Conservation (phyloP, 768 basidiomycete genomes). For the Lactifluus pinguis region DNA sequence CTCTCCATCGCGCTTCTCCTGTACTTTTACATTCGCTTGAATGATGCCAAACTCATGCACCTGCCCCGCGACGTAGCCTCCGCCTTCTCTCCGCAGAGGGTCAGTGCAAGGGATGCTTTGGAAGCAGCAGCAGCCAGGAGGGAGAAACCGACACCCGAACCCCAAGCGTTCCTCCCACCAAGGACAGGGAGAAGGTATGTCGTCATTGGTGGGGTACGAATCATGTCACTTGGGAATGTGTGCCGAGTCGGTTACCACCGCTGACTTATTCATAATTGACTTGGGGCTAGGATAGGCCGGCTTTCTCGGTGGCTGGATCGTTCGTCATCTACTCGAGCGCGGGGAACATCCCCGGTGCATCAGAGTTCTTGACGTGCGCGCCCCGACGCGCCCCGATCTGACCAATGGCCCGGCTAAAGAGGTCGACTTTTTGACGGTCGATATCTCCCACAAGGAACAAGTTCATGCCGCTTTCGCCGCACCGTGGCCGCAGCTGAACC, state of each 20-base stretch:
- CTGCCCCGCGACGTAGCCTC: slow-evolving; percentile 39
- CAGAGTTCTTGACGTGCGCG: slow-evolving; percentile 57
- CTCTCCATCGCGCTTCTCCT: slow-evolving; percentile 17
- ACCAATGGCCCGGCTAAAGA: slow-evolving; percentile 41
- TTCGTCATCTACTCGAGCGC: slow-evolving; percentile 53
- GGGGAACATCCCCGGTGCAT: slow-evolving; percentile 62
- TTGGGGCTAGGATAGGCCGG: slow-evolving; percentile 40
- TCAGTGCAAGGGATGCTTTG: slow-evolving; percentile 35
- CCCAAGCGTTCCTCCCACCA: slow-evolving; percentile 45
- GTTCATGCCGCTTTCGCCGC: slow-evolving; percentile 54
- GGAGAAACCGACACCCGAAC: slow-evolving; percentile 28
- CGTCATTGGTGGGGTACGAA: slow-evolving; percentile 62
- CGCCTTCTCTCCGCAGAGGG: slow-evolving; percentile 44
- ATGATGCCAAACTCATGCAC: slow-evolving; percentile 45
- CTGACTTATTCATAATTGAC: background rate
- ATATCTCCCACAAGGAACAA: slow-evolving; percentile 45
- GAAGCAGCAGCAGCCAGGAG: slow-evolving; percentile 32
- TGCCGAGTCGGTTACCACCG: too few species aligned
- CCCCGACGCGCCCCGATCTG: slow-evolving; percentile 50
- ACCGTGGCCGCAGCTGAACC: slow-evolving; percentile 41
- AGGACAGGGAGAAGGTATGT: slow-evolving; percentile 71
- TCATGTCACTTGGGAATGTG: background rate
- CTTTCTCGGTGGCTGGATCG: slow-evolving; percentile 74
- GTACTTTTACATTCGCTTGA: slow-evolving; percentile 37
- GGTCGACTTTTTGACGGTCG: slow-evolving; percentile 48